Percentiles rank a stretch among this genome's conserved stretches.
Evolutionary conservation across 176 grass and related monocot species (phyloP).

Genomic region (Bolboschoenus planiculmis): DNA sequence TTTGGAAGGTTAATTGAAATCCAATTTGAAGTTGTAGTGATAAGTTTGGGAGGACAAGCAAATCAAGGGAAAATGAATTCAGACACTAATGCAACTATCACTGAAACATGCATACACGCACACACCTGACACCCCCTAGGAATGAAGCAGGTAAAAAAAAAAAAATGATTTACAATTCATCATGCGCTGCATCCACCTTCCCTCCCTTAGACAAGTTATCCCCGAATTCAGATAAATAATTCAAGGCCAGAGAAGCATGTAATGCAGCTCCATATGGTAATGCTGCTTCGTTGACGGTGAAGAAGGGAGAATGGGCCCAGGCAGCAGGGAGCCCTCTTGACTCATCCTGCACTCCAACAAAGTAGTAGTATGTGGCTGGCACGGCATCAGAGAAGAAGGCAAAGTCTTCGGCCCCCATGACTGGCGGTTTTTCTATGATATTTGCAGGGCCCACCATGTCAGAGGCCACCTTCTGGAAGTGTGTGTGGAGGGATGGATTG

Average conservation of each 20-base stretch:
- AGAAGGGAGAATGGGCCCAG: constrained; percentile 62
- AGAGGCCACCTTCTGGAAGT: constrained; percentile 48
- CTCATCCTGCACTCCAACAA: constrained; percentile 53
- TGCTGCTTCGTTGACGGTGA: constrained; percentile 57
- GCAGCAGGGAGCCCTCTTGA: neutral
- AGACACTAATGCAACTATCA: neutral
- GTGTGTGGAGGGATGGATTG: constrained; percentile 40
- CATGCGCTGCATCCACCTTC: constrained; percentile 26
- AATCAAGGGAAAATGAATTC: no score
- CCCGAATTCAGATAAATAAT: constrained; percentile 50
- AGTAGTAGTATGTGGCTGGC: constrained; percentile 71
- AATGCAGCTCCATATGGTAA: constrained; percentile 66
- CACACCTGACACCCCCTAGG: neutral
- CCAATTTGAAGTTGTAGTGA: neutral
- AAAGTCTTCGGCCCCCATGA: constrained; percentile 83
- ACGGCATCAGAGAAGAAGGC: constrained; percentile 55
- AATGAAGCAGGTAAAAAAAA: neutral
- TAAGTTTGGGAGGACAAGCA: no score
- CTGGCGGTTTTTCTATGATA: constrained; percentile 50
- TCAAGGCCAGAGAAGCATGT: constrained; percentile 56
- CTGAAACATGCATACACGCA: neutral
- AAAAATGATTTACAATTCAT: constrained; percentile 57
- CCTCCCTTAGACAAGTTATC: neutral
- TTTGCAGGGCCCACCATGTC: constrained; percentile 54
- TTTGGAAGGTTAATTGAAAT: neutral